Evolutionary conservation across 257 asterid species (phyloP), one percentile per base, ranked within the genome.

Genomic region (Echites panduratus): DNA sequence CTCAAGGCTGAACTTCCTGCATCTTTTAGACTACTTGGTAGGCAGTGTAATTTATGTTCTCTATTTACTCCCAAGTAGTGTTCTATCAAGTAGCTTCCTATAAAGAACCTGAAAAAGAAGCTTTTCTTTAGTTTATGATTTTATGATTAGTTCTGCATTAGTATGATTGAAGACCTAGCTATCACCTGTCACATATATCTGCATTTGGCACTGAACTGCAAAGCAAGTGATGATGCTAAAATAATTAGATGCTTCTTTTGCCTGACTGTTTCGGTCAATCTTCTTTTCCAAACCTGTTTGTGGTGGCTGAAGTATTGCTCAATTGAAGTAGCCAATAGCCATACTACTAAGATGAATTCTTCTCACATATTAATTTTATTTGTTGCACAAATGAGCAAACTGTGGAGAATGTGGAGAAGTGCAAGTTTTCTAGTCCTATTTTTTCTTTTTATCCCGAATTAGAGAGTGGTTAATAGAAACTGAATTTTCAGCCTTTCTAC

Each of bases 11-110:
- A 94, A 85, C 85, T 91, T 50, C 98, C 99, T 1, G 87, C 77
- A 78, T 90, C 99, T 71, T 86, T 94, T 82, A 85, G 99, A 76
- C 90, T 94, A 73, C 88, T 94, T 81, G 99, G 99, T 94, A 84
- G 6, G 91, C 74, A 57, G 29, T 29, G 50, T 43, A 43, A 59
- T 58, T 43, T 54, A 66, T 12, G 68, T 35, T 66, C 70, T 64
- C n/a, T 66, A 41, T 32, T 61, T 40, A 59, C 35, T 76, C 19
- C 19, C 63, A 0, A n/a, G 29, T 29, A 17, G 41, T 57, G 19
- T 68, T 68, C 49, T 43, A 32, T 38, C 20, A 27, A 38, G 56
- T 64, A 49, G 26, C 17, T 69, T 11, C 14, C n/a, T 12, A 58
- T 7, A 26, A 58, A 24, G 27, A 50, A 53, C 8, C 38, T 32